These are phyloP conservation scores for Chromera velia DNA, from an alignment of 73 alveolate genomes.

Conservation along the genomic window DNA sequence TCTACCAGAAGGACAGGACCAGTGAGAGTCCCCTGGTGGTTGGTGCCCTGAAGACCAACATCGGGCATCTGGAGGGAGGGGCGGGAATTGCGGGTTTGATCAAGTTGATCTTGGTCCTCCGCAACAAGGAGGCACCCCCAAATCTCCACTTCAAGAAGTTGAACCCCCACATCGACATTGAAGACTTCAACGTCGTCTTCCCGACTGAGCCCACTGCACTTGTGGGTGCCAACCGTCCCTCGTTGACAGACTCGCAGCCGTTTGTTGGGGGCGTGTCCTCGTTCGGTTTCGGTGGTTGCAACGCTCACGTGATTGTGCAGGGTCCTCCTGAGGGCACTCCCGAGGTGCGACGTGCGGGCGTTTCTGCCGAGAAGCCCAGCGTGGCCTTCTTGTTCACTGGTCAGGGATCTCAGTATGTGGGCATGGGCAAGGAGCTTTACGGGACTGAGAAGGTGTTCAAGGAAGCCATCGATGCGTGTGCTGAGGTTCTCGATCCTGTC, in stretches of 20 bases:
- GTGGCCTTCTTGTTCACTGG: constrained; percentile 45
- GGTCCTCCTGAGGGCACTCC: no score
- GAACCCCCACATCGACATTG: background rate
- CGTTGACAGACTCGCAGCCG: no score
- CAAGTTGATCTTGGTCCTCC: constrained; percentile 20
- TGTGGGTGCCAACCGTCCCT: background rate
- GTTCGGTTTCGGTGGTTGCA: background rate
- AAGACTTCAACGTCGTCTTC: no score
- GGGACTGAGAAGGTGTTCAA: constrained; percentile 30
- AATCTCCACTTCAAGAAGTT: constrained; percentile 31
- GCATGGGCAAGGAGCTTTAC: constrained; percentile 40
- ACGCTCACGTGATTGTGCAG: background rate
- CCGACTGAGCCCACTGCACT: background rate
- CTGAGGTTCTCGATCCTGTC: constrained; percentile 27
- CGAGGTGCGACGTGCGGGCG: no score
- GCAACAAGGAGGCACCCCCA: constrained; percentile 14
- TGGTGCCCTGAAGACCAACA: constrained; percentile 37
- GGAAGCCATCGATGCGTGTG: constrained; percentile 24
- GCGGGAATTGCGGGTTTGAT: constrained; percentile 9
- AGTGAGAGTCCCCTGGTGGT: background rate
- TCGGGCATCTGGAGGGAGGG: constrained; percentile 41
- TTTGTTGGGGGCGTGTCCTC: constrained; percentile 15
- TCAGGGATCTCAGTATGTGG: constrained; percentile 34
- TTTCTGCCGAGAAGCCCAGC: no score
- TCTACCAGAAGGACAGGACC: background rate